Evolutionary conservation across 352 stramenopile genomes (phyloP).

Genomic region (Pythium coloratum): DNA sequence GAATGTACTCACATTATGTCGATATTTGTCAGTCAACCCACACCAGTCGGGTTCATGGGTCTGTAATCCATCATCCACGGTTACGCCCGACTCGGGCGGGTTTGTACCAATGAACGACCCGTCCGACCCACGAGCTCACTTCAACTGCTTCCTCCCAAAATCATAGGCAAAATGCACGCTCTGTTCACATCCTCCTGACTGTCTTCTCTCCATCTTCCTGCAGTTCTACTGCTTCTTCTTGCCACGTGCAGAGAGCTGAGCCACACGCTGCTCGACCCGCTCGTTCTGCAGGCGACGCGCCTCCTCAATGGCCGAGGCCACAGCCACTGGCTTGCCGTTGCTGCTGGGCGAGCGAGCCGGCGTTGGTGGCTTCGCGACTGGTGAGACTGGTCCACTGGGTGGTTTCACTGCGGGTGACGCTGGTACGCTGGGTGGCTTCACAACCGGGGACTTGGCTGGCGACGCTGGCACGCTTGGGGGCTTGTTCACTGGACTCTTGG

Average conservation of each 20-base stretch:
- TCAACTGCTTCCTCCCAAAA: not conserved
- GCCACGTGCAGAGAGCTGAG: conserved; percentile 37
- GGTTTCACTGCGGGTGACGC: conserved; percentile 4
- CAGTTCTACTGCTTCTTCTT: conserved; percentile 14
- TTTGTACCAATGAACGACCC: not conserved
- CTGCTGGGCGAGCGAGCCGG: conserved; percentile 39
- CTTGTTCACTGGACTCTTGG: conserved; percentile 23
- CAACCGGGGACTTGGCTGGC: conserved; percentile 4
- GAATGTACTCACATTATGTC: not conserved
- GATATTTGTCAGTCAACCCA: not conserved
- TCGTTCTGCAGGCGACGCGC: conserved; percentile 51
- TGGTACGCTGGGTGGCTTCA: conserved; percentile 1
- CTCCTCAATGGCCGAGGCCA: conserved; percentile 54
- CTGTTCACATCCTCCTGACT: not conserved
- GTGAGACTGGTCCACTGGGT: conserved; percentile 7
- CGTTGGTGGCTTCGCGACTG: conserved; percentile 28
- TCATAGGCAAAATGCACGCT: not conserved
- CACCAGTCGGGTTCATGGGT: not conserved
- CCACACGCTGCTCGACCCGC: conserved; percentile 62
- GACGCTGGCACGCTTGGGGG: conserved; percentile 22
- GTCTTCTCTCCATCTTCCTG: not conserved
- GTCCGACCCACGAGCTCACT: not conserved
- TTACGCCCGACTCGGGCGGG: not conserved
- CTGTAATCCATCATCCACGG: not conserved
- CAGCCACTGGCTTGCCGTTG: conserved; percentile 13